These are phyloP conservation scores for Madurella fahalii DNA, from an alignment of 2,329 filamentous ascomycete species.

Conservation along the genomic window DNA sequence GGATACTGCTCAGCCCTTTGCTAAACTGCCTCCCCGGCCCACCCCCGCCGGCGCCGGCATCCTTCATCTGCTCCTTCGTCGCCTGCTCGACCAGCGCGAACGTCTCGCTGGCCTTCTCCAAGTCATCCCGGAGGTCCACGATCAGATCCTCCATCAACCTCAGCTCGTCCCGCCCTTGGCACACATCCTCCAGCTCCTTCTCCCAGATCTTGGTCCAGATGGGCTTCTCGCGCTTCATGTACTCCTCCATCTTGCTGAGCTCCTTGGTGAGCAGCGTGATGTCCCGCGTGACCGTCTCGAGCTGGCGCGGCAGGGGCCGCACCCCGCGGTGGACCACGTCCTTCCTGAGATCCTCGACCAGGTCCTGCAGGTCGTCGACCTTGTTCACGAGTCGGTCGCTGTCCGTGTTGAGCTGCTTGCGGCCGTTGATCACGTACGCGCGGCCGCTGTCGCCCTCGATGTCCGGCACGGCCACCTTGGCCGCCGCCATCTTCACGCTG, in stretches of 20 bases:
- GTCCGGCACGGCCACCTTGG: conserved; percentile 65
- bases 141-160: conserved; percentile 95
- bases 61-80: conserved; percentile 95
- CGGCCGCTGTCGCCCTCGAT: conserved; percentile 77
- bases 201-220: conserved; percentile 99
- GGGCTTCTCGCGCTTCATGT: conserved; percentile 85
- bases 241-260: conserved; percentile 91
- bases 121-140: conserved; percentile 85
- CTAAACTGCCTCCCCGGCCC: conserved; percentile 47
- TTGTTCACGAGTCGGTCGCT: conserved; percentile 86
- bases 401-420: conserved; percentile 80
- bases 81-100: conserved; percentile 95
- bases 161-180: conserved; percentile 89
- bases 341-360: conserved; percentile 94
- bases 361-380: conserved; percentile 95
- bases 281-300: conserved; percentile 85
- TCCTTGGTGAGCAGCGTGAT: conserved; percentile 77
- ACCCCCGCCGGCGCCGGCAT: conserved; percentile 51
- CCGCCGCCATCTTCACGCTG: conserved; percentile 71
- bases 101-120: conserved; percentile 90
- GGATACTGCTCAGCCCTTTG: conserved; percentile 51
- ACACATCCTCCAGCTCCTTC: conserved; percentile 92
- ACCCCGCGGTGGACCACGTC: conserved; percentile 93
- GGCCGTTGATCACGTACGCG: conserved; percentile 77
- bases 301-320: conserved; percentile 80